Percentiles rank a stretch among this genome's conserved stretches.
Conservation (phyloP, 768 basidiomycete species). For the Agaricus sinodeliciosus region DNA sequence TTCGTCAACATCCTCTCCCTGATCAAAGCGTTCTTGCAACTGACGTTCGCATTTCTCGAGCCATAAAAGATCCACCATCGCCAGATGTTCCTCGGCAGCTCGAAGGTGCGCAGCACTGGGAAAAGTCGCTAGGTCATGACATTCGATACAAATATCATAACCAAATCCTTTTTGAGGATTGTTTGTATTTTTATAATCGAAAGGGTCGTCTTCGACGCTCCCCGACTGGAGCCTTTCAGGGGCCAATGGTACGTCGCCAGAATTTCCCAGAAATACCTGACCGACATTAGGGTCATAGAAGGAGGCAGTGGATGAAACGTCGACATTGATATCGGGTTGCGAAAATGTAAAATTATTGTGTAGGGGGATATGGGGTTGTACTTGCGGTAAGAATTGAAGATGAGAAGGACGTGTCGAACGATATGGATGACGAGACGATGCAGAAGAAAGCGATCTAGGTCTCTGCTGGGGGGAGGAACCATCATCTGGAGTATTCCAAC, state of each 20-base stretch:
- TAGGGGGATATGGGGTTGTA: slow-evolving; percentile 5
- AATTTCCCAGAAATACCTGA: slow-evolving; percentile 78
- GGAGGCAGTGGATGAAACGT: slow-evolving; percentile 28
- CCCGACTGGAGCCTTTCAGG: slow-evolving; percentile 16
- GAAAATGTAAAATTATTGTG: slow-evolving; percentile 6
- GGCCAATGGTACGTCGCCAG: slow-evolving; percentile 65
- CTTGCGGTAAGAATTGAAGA: slow-evolving; percentile 12
- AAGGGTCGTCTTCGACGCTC: slow-evolving; percentile 28
- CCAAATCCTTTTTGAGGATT: slow-evolving; percentile 48
- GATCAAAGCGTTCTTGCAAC: slow-evolving; percentile 11
- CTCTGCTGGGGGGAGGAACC: background rate
- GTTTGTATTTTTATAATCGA: slow-evolving; percentile 35
- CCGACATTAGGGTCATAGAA: slow-evolving; percentile 53
- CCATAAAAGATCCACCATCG: slow-evolving; percentile 64
- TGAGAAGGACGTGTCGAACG: slow-evolving; percentile 9
- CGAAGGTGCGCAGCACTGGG: slow-evolving; percentile 60
- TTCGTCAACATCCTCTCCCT: slow-evolving; percentile 16
- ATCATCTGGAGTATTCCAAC: background rate
- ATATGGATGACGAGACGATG: slow-evolving; percentile 5
- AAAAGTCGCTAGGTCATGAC: slow-evolving; percentile 75
- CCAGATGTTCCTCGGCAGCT: slow-evolving; percentile 71
- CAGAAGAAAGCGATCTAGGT: slow-evolving; percentile 4
- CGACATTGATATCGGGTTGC: slow-evolving; percentile 12
- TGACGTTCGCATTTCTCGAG: slow-evolving; percentile 32
- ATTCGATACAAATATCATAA: slow-evolving; percentile 85